Conservation (phyloP, 176 grass and related monocot genomes). For the Oryza meyeriana region DNA sequence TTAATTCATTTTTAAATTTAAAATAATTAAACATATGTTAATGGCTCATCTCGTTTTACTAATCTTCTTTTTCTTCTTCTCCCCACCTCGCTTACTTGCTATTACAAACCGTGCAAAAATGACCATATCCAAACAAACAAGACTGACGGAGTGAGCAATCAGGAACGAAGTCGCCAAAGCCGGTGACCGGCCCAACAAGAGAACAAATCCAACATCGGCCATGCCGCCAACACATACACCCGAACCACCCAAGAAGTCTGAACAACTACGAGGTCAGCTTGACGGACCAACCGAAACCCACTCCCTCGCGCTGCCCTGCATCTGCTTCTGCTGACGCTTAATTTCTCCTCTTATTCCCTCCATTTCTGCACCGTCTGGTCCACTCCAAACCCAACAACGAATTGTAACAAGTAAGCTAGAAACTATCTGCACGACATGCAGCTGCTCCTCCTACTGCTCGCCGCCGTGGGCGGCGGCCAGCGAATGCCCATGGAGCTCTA, state of each 20-base stretch:
- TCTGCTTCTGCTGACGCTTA: too few species aligned
- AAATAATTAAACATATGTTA: too few species aligned
- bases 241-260: background rate
- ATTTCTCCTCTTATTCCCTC: background rate
- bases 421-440: background rate
- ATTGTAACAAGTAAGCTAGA: background rate
- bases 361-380: background rate
- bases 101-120: background rate
- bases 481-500: conserved; percentile 47
- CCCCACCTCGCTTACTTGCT: too few species aligned
- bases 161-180: background rate
- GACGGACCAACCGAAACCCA: background rate
- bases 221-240: background rate
- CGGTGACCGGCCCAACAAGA: background rate
- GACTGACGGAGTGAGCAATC: background rate
- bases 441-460: conserved; percentile 9
- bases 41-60: too few species aligned
- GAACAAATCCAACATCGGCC: background rate
- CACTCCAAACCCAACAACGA: background rate
- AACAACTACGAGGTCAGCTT: background rate
- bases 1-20: too few species aligned
- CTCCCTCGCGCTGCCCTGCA: background rate
- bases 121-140: background rate
- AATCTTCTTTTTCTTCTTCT: too few species aligned
- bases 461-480: background rate